Percentiles rank a stretch among this genome's conserved stretches.
Conservation (phyloP, 495 filamentous ascomycete genomes). For the Antarctomyces pellizariae region DNA sequence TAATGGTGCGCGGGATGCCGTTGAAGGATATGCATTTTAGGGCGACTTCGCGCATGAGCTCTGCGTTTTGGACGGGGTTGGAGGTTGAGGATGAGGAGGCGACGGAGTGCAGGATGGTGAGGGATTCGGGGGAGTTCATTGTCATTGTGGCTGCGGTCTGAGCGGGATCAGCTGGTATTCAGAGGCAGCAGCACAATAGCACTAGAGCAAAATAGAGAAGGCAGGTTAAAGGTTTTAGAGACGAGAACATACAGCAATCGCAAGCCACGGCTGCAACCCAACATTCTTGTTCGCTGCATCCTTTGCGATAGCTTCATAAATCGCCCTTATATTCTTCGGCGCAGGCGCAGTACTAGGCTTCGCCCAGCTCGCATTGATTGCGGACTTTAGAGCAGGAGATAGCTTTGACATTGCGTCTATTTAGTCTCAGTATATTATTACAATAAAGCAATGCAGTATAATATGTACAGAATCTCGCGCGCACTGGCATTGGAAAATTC, state of each 20-base stretch:
- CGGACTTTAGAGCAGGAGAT: slow-evolving; percentile 38
- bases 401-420: slow-evolving; percentile 38
- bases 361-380: slow-evolving; percentile 46
- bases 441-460: no score
- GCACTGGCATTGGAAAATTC: no score
- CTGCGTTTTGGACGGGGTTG: slow-evolving; percentile 30
- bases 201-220: not conserved
- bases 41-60: slow-evolving; percentile 56
- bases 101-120: slow-evolving; percentile 27
- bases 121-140: slow-evolving; percentile 46
- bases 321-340: slow-evolving; percentile 28
- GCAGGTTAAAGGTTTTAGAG: not conserved
- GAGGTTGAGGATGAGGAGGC: slow-evolving; percentile 18
- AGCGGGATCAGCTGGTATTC: slow-evolving; percentile 4
- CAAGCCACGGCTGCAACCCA: slow-evolving; percentile 36
- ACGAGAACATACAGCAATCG: slow-evolving; percentile 27
- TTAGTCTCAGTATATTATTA: not conserved
- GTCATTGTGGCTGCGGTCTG: slow-evolving; percentile 53
- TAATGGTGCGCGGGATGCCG: slow-evolving; percentile 62
- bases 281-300: slow-evolving; percentile 29
- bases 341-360: slow-evolving; percentile 41
- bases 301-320: slow-evolving; percentile 34
- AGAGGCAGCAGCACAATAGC: not conserved
- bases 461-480: no score
- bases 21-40: slow-evolving; percentile 73